These are phyloP conservation scores for Theileria equi DNA, from an alignment of 169 alveolate species.

Conservation along the genomic window DNA sequence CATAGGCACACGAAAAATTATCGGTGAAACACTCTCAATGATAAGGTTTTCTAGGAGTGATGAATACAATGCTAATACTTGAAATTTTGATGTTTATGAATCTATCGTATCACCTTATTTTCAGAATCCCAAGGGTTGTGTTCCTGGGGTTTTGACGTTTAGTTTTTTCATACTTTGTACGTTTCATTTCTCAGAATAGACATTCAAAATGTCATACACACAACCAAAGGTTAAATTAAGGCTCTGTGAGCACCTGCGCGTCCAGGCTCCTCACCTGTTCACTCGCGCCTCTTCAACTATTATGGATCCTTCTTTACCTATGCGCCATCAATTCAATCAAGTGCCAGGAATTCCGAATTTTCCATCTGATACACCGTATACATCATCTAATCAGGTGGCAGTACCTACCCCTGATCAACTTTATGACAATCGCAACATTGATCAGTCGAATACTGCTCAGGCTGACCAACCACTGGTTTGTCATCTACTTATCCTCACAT, in stretches of 20 bases:
- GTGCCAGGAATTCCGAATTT: not conserved
- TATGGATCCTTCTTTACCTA: not conserved
- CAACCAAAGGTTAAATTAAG: conserved; percentile 44
- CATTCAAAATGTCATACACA: not conserved
- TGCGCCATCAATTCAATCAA: not conserved
- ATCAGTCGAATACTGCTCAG: not conserved
- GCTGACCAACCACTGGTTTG: not conserved
- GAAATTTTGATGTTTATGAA: not conserved
- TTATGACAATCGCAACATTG: not conserved
- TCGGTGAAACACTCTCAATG: conserved; percentile 37
- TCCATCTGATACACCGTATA: not conserved
- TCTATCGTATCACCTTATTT: not conserved
- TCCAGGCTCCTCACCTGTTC: conserved; percentile 76
- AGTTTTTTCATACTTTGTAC: not conserved
- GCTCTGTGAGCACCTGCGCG: conserved; percentile 67
- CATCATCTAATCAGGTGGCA: not conserved
- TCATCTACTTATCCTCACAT: not conserved
- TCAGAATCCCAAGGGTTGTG: not conserved
- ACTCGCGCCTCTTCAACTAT: not conserved
- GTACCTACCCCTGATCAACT: not conserved
- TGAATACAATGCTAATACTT: not conserved
- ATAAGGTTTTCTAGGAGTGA: conserved; percentile 2
- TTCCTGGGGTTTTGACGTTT: not conserved
- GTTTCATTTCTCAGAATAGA: not conserved
- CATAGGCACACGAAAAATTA: not conserved